Evolutionary conservation across 371 early-diverging fungal genomes (phyloP).

Genomic region (Mucor piriformis): DNA sequence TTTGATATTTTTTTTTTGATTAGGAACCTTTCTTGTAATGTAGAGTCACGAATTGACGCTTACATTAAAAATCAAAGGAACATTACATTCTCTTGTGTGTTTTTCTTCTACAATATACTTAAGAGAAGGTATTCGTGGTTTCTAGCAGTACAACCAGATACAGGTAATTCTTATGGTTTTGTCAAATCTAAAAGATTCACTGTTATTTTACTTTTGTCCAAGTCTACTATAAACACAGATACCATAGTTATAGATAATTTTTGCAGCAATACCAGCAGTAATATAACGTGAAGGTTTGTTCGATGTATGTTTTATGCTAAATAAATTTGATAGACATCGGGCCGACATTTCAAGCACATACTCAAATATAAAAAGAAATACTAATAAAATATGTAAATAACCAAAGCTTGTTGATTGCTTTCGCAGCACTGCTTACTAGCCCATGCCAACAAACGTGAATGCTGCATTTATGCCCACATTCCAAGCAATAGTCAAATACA

Average conservation of each 20-base stretch:
- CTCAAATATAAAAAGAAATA: background rate
- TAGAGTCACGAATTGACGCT: conserved; percentile 7
- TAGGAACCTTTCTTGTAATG: conserved; percentile 7
- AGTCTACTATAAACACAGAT: background rate
- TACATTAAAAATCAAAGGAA: conserved; percentile 9
- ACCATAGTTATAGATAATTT: background rate
- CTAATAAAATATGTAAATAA: background rate
- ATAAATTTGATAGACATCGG: background rate
- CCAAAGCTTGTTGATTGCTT: background rate
- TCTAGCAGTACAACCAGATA: background rate
- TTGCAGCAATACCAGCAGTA: too few relatives aligned
- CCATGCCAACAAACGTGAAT: background rate
- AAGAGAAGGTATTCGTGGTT: conserved; percentile 1
- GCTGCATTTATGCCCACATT: background rate
- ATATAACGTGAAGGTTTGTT: background rate
- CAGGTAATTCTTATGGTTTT: too few relatives aligned
- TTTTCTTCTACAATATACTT: conserved; percentile 1
- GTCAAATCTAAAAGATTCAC: too few relatives aligned
- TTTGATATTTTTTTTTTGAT: conserved; percentile 8
- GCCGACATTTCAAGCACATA: background rate
- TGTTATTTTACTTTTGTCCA: background rate
- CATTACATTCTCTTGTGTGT: conserved; percentile 5
- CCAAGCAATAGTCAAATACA: background rate
- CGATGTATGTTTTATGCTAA: background rate
- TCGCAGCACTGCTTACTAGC: background rate